Conservation (phyloP, 1,139 yeast species). For the Pichia sp. region DNA sequence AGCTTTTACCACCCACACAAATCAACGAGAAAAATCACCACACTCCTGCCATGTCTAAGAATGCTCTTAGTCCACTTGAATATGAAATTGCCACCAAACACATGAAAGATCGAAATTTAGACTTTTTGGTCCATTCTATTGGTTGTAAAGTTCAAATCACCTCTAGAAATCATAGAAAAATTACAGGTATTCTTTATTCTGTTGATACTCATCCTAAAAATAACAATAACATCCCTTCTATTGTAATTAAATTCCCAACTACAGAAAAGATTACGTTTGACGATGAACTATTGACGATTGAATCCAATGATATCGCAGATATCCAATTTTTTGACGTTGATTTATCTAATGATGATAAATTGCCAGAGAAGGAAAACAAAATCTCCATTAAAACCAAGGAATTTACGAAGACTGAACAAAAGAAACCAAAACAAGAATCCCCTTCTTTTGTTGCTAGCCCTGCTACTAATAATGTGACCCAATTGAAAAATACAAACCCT, state of each 20-base stretch:
- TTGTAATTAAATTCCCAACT: conserved; percentile 40
- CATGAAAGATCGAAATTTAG: conserved; percentile 30
- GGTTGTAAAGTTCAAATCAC: conserved; percentile 45
- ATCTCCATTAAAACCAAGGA: not conserved
- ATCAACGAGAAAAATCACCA: too few relatives aligned
- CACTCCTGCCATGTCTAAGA: not conserved
- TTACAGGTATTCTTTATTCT: conserved; percentile 49
- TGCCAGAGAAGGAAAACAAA: too few relatives aligned
- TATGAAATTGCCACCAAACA: conserved; percentile 22
- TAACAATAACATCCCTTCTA: conserved; percentile 30
- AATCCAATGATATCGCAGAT: conserved; percentile 57
- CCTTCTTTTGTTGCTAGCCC: conserved; percentile 1
- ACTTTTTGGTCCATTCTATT: conserved; percentile 31
- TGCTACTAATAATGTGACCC: too few relatives aligned
- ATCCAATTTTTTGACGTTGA: conserved; percentile 42
- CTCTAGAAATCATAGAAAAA: conserved; percentile 21
- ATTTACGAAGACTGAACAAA: conserved; percentile 4
- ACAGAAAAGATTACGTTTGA: conserved; percentile 15
- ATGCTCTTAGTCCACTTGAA: conserved; percentile 19
- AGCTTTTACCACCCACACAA: too few relatives aligned
- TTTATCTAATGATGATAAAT: conserved; percentile 17
- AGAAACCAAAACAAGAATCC: not conserved
- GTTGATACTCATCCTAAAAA: conserved; percentile 19
- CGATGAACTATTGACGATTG: conserved; percentile 35
- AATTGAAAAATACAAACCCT: too few relatives aligned